These are phyloP conservation scores for Candida succiphila DNA, from an alignment of 805 yeast genomes.

Conservation along the genomic window DNA sequence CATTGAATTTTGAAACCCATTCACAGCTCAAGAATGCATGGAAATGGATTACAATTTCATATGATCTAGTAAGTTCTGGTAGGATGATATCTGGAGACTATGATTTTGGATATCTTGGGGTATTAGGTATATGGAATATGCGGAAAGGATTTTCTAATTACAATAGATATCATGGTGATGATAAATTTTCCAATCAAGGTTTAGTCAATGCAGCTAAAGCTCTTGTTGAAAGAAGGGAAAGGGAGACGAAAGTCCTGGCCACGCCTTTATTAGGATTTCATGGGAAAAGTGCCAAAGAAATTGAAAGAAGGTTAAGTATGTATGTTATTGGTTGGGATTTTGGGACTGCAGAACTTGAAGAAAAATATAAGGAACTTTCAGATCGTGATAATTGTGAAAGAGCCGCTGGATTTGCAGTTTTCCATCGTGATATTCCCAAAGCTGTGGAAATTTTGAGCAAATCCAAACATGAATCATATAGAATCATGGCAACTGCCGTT, in stretches of 20 bases:
- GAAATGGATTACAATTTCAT: constrained; percentile 82
- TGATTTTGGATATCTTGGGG: constrained; percentile 84
- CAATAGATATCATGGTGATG: constrained; percentile 30
- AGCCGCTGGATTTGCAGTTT: constrained; percentile 98
- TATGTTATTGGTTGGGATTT: constrained; percentile 89
- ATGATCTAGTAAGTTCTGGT: constrained; percentile 51
- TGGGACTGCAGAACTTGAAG: constrained; percentile 65
- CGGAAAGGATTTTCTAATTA: constrained; percentile 40
- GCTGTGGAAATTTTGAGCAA: constrained; percentile 73
- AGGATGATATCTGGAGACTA: constrained; percentile 59
- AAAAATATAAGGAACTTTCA: constrained; percentile 47
- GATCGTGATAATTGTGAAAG: constrained; percentile 58
- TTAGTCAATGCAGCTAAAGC: constrained; percentile 40
- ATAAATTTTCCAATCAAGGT: constrained; percentile 23
- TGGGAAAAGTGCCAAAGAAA: constrained; percentile 37
- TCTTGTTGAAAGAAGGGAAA: constrained; percentile 31
- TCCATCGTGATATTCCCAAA: constrained; percentile 75
- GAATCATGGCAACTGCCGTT: constrained; percentile 85
- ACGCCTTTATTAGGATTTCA: constrained; percentile 29
- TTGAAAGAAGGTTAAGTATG: constrained; percentile 70
- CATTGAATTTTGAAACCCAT: constrained; percentile 40
- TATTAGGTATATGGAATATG: constrained; percentile 83
- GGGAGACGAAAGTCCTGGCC: constrained; percentile 38
- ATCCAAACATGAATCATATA: constrained; percentile 60
- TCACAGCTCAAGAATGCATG: constrained; percentile 69